Evolutionary conservation across 148 eudicot genomes (phyloP), one percentile per base, ranked within the genome.

Genomic region (Silene latifolia): DNA sequence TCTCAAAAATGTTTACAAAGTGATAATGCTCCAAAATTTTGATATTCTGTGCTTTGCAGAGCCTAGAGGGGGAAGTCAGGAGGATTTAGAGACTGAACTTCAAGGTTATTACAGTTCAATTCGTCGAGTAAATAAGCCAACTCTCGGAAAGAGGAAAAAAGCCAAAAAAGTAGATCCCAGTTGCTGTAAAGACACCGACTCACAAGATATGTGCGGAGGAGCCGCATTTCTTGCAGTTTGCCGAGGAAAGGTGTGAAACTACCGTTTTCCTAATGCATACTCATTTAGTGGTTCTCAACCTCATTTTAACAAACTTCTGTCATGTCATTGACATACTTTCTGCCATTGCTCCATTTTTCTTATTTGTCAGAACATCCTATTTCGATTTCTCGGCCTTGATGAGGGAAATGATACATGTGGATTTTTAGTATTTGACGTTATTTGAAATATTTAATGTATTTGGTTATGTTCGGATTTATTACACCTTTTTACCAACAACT

Each of bases 211-310:
- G 32, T 73, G 74, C 53, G 80, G 82, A 29, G 97, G 99, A 54
- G 99, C 99, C 67, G 89, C 94, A 74, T 92, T 95, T 85, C 92
- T 95, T 69, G 99, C 99, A 72, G 99, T 95, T 83, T 95, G 93
- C 84, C 87, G 99, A 67, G 99, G 99, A 78, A 95, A 95, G 99
- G 99, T 95, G 74, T 65, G 69, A 51, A 51, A 68, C 18, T 64
- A 62, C 23, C 17, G 32, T 60, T 60, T 54, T 15, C 18, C 64
- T 64, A 13, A 60, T 56, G 64, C 65, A 32, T 57, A 2, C 20
- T 42, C 14, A 23, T 61, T 67, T 76, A 69, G 47, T 24, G 44
- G n/a, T 8, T 64, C 17, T 15, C 44, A 24, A 3, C 25, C 64
- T 13, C 54, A 76, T 59, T 15, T 15, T 54, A 27, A 32, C 54